Evolutionary conservation across 345 rosid genomes (phyloP).

Genomic region (Boechera stricta): DNA sequence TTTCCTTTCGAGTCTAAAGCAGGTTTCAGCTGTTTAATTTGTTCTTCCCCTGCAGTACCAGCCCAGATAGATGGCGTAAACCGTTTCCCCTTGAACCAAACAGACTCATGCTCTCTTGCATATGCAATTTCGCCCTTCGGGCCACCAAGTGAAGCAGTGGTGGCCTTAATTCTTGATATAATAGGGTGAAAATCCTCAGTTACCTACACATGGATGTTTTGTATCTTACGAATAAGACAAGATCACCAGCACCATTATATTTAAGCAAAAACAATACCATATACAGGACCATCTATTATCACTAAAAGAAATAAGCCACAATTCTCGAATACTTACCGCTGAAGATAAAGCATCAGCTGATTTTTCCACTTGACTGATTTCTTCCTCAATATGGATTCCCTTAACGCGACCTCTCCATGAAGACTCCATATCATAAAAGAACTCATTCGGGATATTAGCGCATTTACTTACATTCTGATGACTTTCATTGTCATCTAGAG

Average conservation of each 20-base stretch:
- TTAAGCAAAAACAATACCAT: constrained; percentile 18
- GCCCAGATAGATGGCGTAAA: constrained; percentile 85
- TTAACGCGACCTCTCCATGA: constrained; percentile 89
- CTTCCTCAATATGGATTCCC: constrained; percentile 74
- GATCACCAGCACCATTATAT: not conserved
- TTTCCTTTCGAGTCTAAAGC: constrained; percentile 91
- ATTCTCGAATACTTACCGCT: constrained; percentile 59
- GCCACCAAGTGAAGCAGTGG: constrained; percentile 75
- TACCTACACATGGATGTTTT: constrained; percentile 53
- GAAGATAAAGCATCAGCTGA: constrained; percentile 73
- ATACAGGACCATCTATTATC: constrained; percentile 6
- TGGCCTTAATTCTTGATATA: constrained; percentile 75
- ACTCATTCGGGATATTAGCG: constrained; percentile 66
- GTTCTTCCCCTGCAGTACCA: constrained; percentile 89
- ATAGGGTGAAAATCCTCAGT: constrained; percentile 86
- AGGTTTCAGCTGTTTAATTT: constrained; percentile 87
- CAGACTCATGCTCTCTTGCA: constrained; percentile 91
- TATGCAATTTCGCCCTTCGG: constrained; percentile 86
- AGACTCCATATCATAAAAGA: constrained; percentile 91
- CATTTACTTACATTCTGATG: constrained; percentile 56
- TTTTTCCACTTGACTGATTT: constrained; percentile 64
- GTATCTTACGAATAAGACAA: constrained; percentile 10
- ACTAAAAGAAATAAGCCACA: not conserved
- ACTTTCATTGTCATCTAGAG: constrained; percentile 64
- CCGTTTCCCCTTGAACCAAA: constrained; percentile 94